phyloP scores from a whole-genome alignment of 495 filamentous ascomycete genomes.

The Penicillium waksmanii region DNA sequence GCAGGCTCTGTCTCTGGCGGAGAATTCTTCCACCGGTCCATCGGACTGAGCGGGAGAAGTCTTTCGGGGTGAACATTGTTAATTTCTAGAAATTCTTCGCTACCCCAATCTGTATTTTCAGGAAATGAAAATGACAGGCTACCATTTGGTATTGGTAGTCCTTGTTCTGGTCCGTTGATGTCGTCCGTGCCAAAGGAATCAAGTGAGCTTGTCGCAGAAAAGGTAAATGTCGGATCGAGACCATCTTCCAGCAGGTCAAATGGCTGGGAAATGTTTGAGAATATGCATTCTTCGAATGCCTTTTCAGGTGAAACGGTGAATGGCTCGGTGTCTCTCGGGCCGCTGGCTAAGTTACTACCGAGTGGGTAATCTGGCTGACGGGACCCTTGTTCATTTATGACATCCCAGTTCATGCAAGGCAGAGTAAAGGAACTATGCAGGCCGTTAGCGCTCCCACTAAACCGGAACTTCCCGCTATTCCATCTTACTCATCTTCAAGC shows the following conservation, averaged over 20 bases:
- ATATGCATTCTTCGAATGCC: background rate
- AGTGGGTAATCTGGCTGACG: background rate
- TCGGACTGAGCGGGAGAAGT: background rate
- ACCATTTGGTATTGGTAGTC: background rate
- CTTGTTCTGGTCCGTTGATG: background rate
- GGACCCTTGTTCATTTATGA: background rate
- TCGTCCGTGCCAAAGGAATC: background rate
- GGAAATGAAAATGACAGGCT: background rate
- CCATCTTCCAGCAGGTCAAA: background rate
- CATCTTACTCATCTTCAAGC: background rate
- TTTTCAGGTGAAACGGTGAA: background rate
- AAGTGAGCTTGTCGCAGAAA: background rate
- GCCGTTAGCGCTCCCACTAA: background rate
- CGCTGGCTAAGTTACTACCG: background rate
- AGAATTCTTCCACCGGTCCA: slow-evolving; percentile 13
- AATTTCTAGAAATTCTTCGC: background rate
- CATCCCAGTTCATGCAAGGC: background rate
- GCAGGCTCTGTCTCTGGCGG: slow-evolving; percentile 12
- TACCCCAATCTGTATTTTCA: background rate
- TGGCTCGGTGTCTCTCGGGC: background rate
- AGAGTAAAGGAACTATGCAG: background rate
- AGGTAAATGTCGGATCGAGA: background rate
- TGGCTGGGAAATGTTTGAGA: background rate
- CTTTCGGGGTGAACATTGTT: background rate
- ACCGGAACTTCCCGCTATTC: background rate